A percentile compares a stretch with the other conserved stretches of the same genome.
phyloP scores from a whole-genome alignment of 2,329 filamentous ascomycete species.

The Fusarium xylarioides region DNA sequence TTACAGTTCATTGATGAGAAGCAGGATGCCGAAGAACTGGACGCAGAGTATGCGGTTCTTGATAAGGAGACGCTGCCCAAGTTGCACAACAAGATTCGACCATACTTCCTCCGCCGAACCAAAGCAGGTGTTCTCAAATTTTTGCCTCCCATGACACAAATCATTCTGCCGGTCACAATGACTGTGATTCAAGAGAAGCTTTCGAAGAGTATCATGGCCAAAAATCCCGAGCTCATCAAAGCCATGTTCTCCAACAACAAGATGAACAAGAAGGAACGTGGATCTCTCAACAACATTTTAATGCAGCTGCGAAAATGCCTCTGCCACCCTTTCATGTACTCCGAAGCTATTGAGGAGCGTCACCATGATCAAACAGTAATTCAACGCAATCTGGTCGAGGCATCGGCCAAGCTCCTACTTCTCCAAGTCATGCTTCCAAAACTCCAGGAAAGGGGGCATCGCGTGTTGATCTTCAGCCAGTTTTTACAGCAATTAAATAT shows the following conservation, averaged over 20 bases:
- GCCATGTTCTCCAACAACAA: slow-evolving; percentile 80
- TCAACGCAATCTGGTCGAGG: slow-evolving; percentile 86
- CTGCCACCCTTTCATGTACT: slow-evolving; percentile 97
- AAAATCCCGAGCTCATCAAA: slow-evolving; percentile 88
- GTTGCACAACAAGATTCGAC: slow-evolving; percentile 84
- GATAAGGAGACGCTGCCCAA: slow-evolving; percentile 83
- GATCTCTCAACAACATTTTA: slow-evolving; percentile 90
- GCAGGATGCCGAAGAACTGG: slow-evolving; percentile 75
- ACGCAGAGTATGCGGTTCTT: slow-evolving; percentile 79
- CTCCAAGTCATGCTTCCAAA: slow-evolving; percentile 88
- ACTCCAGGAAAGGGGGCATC: slow-evolving; percentile 83
- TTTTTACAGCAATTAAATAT: slow-evolving; percentile 90
- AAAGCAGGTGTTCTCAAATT: slow-evolving; percentile 93
- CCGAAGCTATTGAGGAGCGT: slow-evolving; percentile 85
- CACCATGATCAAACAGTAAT: slow-evolving; percentile 67
- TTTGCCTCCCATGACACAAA: slow-evolving; percentile 90
- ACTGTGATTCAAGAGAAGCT: slow-evolving; percentile 91
- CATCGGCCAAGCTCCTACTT: slow-evolving; percentile 87
- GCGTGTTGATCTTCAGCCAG: slow-evolving; percentile 95
- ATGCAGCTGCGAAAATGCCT: slow-evolving; percentile 95
- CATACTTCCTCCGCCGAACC: slow-evolving; percentile 76
- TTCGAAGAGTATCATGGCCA: slow-evolving; percentile 91
- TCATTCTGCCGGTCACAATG: slow-evolving; percentile 97
- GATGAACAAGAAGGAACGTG: slow-evolving; percentile 75
- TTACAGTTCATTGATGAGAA: slow-evolving; percentile 87